phyloP scores from a whole-genome alignment of 2,329 filamentous ascomycete genomes.

The Penicillium sp. region DNA sequence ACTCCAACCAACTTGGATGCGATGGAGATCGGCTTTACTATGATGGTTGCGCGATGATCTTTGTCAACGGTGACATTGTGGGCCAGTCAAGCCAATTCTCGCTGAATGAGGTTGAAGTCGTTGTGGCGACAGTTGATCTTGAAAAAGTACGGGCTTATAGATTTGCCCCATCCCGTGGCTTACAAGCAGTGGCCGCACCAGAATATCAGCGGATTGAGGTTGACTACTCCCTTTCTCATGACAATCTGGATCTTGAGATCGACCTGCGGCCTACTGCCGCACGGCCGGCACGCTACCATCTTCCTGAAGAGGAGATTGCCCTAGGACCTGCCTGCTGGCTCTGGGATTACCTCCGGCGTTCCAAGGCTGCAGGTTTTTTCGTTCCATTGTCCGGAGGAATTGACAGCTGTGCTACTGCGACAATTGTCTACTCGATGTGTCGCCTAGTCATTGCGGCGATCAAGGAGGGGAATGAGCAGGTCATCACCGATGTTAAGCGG shows the following conservation, averaged over 20 bases:
- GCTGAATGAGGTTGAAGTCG: constrained; percentile 64
- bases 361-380: constrained; percentile 40
- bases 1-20: constrained; percentile 33
- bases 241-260: constrained; percentile 45
- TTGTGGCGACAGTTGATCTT: constrained; percentile 67
- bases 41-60: constrained; percentile 64
- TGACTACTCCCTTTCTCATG: constrained; percentile 38
- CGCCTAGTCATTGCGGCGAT: constrained; percentile 37
- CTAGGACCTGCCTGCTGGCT: constrained; percentile 65
- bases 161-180: constrained; percentile 28
- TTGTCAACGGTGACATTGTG: constrained; percentile 63
- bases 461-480: constrained; percentile 44
- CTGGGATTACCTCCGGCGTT: constrained; percentile 48
- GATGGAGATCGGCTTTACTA: constrained; percentile 62
- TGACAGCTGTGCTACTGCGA: constrained; percentile 40
- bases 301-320: constrained; percentile 67
- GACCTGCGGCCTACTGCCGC: constrained; percentile 45
- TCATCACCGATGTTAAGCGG: constrained; percentile 54
- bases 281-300: constrained; percentile 55
- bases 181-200: constrained; percentile 35
- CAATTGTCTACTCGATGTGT: constrained; percentile 45
- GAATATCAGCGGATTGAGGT: constrained; percentile 39
- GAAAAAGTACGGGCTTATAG: constrained; percentile 58
- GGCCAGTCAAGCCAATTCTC: constrained; percentile 68
- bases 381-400: constrained; percentile 43